Percentiles rank a stretch among this genome's conserved stretches.
phyloP scores from a whole-genome alignment of 768 basidiomycete genomes.

The Vishniacozyma victoriae region DNA sequence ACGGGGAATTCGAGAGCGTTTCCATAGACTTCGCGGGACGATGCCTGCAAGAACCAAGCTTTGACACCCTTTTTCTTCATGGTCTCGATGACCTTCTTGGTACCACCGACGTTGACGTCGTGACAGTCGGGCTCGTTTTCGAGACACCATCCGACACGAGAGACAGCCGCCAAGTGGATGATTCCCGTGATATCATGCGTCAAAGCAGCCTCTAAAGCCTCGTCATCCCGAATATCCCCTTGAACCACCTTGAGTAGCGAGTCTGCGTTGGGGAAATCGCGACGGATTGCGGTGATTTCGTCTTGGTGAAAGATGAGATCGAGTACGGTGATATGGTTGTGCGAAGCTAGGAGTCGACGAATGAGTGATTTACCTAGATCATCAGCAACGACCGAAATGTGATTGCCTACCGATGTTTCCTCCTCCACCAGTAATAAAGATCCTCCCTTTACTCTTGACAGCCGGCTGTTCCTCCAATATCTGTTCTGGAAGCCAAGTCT shows the following conservation, averaged over 20 bases:
- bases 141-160: slow-evolving; percentile 23
- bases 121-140: slow-evolving; percentile 30
- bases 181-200: slow-evolving; percentile 22
- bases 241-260: slow-evolving; percentile 7
- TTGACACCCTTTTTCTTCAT: background rate
- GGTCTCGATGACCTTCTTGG: slow-evolving; percentile 17
- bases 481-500: no score
- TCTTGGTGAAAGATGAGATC: slow-evolving; percentile 20
- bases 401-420: slow-evolving; percentile 22
- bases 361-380: slow-evolving; percentile 19
- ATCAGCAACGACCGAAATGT: background rate
- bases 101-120: slow-evolving; percentile 33
- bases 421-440: slow-evolving; percentile 23
- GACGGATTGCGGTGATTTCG: slow-evolving; percentile 17
- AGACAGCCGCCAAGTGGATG: slow-evolving; percentile 28
- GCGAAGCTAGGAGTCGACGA: slow-evolving; percentile 14
- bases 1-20: slow-evolving; percentile 8
- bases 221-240: slow-evolving; percentile 21
- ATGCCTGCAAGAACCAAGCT: slow-evolving; percentile 28
- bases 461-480: background rate
- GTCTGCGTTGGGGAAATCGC: slow-evolving; percentile 5
- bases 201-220: slow-evolving; percentile 4
- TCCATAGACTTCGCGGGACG: slow-evolving; percentile 24
- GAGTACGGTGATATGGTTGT: slow-evolving; percentile 17
- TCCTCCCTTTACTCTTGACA: slow-evolving; percentile 4